These are phyloP conservation scores for Aquilaria yunnanensis DNA, from an alignment of 345 rosid species.

Conservation along the genomic window DNA sequence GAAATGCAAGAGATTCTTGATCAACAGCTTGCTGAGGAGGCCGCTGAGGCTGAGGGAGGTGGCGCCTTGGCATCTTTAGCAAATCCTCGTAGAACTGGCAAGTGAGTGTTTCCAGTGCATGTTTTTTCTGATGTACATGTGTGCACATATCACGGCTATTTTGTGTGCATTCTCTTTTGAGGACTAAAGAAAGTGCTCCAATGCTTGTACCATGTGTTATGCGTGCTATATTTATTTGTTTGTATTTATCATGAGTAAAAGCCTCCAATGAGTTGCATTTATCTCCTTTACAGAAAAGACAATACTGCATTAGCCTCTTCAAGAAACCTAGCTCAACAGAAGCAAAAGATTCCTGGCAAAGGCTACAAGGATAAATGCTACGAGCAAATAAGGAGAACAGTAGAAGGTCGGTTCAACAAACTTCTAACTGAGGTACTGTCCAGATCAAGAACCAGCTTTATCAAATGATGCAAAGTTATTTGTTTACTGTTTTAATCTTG, in stretches of 20 bases:
- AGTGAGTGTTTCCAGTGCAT: slow-evolving; percentile 36
- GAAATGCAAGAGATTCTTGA: slow-evolving; percentile 99
- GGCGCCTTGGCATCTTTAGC: slow-evolving; percentile 88
- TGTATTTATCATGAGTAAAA: not conserved
- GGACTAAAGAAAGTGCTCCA: too few species aligned
- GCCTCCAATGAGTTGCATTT: too few species aligned
- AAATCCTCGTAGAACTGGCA: slow-evolving; percentile 88
- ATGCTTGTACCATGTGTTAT: too few species aligned
- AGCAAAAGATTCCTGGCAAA: slow-evolving; percentile 82
- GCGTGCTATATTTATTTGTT: not conserved
- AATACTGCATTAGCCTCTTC: slow-evolving; percentile 49
- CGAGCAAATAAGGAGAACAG: slow-evolving; percentile 82
- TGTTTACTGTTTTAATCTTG: slow-evolving; percentile 12
- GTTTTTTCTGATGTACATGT: not conserved
- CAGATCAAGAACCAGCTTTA: not conserved
- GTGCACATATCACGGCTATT: too few species aligned
- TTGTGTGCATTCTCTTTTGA: too few species aligned
- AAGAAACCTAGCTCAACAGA: slow-evolving; percentile 56
- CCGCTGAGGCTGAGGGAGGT: slow-evolving; percentile 99
- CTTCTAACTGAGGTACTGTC: slow-evolving; percentile 66
- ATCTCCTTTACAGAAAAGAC: slow-evolving; percentile 45
- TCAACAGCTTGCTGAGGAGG: slow-evolving; percentile 97
- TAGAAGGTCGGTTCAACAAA: slow-evolving; percentile 76
- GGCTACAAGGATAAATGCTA: slow-evolving; percentile 97
- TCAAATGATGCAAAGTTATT: slow-evolving; percentile 2